Percentiles rank a stretch among this genome's conserved stretches.
Conservation (phyloP, 2,329 filamentous ascomycete species). For the Paecilomyces formosus region DNA sequence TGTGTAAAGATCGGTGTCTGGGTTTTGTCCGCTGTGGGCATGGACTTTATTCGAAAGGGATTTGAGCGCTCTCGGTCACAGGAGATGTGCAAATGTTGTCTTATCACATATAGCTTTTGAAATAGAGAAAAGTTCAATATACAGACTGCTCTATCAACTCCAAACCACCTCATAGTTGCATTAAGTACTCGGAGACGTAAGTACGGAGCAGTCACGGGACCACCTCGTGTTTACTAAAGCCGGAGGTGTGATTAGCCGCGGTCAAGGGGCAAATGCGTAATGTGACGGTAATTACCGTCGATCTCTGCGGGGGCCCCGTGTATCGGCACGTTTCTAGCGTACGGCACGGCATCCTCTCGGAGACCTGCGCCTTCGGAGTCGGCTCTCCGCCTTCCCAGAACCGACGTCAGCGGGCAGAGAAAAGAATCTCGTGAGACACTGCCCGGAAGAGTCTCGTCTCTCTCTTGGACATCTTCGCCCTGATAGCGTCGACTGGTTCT, state of each 20-base stretch:
- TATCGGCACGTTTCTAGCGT: constrained; percentile 27
- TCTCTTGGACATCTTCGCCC: neutral
- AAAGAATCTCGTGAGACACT: neutral
- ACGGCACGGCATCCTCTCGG: constrained; percentile 4
- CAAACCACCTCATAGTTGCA: too few relatives aligned
- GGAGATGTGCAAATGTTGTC: neutral
- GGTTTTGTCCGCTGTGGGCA: neutral
- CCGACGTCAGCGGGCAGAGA: constrained; percentile 12
- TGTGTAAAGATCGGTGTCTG: neutral
- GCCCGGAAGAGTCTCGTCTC: neutral
- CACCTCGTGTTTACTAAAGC: neutral
- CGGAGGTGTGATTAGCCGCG: neutral
- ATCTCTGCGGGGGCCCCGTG: constrained; percentile 13
- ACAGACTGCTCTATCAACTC: too few relatives aligned
- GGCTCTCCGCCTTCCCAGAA: constrained; percentile 8
- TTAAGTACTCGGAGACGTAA: too few relatives aligned
- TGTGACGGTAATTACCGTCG: constrained; percentile 9
- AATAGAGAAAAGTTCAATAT: neutral
- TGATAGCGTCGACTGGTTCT: too few relatives aligned
- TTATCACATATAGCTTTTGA: neutral
- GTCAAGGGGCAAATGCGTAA: constrained; percentile 4
- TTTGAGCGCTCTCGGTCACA: neutral
- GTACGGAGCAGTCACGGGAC: neutral
- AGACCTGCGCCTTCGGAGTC: neutral
- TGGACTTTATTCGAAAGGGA: neutral